These are phyloP conservation scores for Phytopythium chamaehyphon DNA, from an alignment of 352 stramenopile species.

Conservation along the genomic window DNA sequence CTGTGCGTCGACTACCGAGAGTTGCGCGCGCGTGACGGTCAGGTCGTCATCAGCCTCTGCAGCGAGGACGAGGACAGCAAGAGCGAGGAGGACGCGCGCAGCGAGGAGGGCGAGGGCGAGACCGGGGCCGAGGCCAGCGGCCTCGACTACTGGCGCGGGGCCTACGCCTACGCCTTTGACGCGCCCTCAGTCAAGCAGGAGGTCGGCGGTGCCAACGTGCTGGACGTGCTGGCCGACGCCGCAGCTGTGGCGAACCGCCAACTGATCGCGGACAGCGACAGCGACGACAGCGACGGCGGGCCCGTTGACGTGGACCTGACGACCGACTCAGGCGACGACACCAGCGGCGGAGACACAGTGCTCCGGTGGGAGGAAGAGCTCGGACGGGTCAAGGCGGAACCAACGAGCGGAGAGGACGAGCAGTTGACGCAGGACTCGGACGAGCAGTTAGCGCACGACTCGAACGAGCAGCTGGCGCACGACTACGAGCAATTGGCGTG, in stretches of 20 bases:
- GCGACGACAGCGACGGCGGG: slow-evolving; percentile 7
- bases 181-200: slow-evolving; percentile 17
- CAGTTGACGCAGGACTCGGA: no score
- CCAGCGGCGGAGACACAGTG: background rate
- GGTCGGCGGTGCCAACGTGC: slow-evolving; percentile 3
- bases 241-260: background rate
- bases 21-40: slow-evolving; percentile 40
- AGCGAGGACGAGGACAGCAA: slow-evolving; percentile 19
- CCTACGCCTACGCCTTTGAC: background rate
- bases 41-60: slow-evolving; percentile 55
- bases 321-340: background rate
- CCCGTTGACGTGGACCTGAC: slow-evolving; percentile 5
- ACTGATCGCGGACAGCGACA: background rate
- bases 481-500: no score
- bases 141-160: background rate
- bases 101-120: slow-evolving; percentile 9
- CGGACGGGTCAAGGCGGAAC: background rate
- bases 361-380: background rate
- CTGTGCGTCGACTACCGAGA: slow-evolving; percentile 75
- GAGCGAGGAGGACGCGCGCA: slow-evolving; percentile 3
- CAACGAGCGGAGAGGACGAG: background rate
- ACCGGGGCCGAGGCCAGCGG: slow-evolving; percentile 24
- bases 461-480: no score
- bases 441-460: no score
- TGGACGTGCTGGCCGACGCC: slow-evolving; percentile 9